A percentile compares a stretch with the other conserved stretches of the same genome.
Evolutionary conservation across 2,329 filamentous ascomycete species (phyloP).

Genomic region (Tolypocladium cylindrosporum): DNA sequence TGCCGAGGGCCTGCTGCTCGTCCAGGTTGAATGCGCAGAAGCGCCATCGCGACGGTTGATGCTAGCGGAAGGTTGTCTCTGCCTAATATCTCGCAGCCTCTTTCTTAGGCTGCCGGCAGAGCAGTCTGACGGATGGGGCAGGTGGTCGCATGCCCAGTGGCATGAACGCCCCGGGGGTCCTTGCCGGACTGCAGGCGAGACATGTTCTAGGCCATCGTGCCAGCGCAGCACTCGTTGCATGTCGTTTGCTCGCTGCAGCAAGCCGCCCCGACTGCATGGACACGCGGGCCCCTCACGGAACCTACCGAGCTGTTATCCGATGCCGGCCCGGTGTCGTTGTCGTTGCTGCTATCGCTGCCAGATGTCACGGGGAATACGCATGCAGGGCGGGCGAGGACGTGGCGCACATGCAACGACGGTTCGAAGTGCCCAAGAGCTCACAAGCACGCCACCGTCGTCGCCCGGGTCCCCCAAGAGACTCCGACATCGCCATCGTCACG

Average conservation of each 20-base stretch:
- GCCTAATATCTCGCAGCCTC: background rate
- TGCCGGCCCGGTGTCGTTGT: background rate
- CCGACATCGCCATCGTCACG: background rate
- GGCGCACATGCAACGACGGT: background rate
- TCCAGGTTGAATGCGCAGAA: background rate
- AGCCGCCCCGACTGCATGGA: background rate
- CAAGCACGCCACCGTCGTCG: too few relatives aligned
- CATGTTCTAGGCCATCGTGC: background rate
- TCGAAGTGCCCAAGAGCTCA: too few relatives aligned
- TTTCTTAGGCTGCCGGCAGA: too few relatives aligned
- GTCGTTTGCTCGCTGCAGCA: background rate
- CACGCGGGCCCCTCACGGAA: background rate
- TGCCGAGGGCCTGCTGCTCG: background rate
- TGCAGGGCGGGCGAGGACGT: background rate
- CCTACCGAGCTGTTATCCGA: background rate
- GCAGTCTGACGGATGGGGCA: background rate
- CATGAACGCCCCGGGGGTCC: background rate
- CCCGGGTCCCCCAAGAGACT: too few relatives aligned
- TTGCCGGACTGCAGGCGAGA: background rate
- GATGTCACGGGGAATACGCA: background rate
- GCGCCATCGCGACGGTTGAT: background rate
- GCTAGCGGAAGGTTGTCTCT: background rate
- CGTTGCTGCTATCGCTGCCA: background rate
- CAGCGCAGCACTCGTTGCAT: background rate
- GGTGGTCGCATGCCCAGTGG: background rate